Percentiles rank a stretch among this genome's conserved stretches.
These are phyloP conservation scores for Inga laurina DNA, from an alignment of 306 rosid genomes.

Conservation along the genomic window DNA sequence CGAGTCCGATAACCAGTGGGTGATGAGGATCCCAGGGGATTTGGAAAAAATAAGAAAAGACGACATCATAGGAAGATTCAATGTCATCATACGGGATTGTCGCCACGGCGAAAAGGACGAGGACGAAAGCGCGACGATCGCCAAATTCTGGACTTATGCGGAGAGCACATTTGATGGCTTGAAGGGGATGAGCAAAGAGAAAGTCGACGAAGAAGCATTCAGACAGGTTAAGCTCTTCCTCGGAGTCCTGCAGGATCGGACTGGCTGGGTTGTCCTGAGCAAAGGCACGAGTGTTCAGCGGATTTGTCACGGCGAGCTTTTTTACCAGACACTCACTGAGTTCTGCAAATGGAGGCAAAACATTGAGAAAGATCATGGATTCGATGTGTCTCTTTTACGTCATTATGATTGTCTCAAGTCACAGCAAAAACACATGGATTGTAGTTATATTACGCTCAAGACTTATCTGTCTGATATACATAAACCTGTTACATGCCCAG, in stretches of 20 bases:
- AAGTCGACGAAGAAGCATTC: not conserved
- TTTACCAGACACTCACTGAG: conserved; percentile 36
- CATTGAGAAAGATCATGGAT: conserved; percentile 33
- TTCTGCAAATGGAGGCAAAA: conserved; percentile 37
- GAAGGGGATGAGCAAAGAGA: not conserved
- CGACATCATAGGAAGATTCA: not conserved
- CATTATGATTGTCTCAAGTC: too few species aligned
- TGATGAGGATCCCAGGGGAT: not conserved
- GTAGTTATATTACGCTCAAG: too few species aligned
- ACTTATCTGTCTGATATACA: too few species aligned
- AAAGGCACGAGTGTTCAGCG: conserved; percentile 37
- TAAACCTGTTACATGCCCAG: too few species aligned
- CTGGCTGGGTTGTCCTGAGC: conserved; percentile 41
- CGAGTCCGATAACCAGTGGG: not conserved
- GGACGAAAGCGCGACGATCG: not conserved
- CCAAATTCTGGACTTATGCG: not conserved
- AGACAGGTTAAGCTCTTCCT: conserved; percentile 32
- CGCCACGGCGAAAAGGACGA: not conserved
- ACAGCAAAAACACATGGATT: too few species aligned
- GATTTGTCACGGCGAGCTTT: conserved; percentile 36
- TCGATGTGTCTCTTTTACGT: conserved; percentile 26
- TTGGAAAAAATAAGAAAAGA: not conserved
- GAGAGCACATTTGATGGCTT: not conserved
- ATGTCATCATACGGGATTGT: not conserved
- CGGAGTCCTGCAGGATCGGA: conserved; percentile 33